Conservation (phyloP, 2,329 filamentous ascomycete species). For the Cucurbitaria berberidis region DNA sequence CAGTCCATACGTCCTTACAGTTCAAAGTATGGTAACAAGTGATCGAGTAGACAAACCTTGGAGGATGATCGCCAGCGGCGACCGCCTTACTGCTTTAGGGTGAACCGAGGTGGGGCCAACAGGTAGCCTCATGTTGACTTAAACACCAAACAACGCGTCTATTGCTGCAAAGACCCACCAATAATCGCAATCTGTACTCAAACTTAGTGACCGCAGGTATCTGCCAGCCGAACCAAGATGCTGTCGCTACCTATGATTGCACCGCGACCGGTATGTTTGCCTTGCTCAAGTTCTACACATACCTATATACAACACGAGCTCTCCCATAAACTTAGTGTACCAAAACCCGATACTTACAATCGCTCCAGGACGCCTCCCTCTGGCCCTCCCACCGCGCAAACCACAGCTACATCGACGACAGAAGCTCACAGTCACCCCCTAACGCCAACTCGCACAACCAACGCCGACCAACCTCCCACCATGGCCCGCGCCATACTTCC, state of each 20-base stretch:
- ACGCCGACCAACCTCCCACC: constrained; percentile 26
- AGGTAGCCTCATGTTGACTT: constrained; percentile 1
- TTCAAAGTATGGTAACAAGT: background rate
- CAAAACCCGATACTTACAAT: constrained; percentile 7
- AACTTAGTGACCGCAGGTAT: background rate
- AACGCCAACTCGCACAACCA: constrained; percentile 22
- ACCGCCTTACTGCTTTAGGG: constrained; percentile 6
- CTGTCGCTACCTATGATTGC: constrained; percentile 26
- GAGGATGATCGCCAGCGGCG: background rate
- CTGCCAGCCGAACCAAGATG: constrained; percentile 10
- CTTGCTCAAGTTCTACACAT: background rate
- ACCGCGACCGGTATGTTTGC: constrained; percentile 19
- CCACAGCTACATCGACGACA: constrained; percentile 25
- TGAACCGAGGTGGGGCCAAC: constrained; percentile 14
- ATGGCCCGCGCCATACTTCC: constrained; percentile 48
- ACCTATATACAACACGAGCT: background rate
- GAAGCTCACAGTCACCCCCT: constrained; percentile 23
- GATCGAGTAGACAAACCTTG: too few relatives aligned
- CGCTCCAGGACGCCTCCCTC: constrained; percentile 36
- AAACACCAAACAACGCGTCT: constrained; percentile 17
- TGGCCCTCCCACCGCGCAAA: constrained; percentile 37
- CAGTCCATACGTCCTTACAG: too few relatives aligned
- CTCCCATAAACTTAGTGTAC: background rate
- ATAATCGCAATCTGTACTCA: constrained; percentile 1
- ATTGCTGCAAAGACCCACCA: background rate